Evolutionary conservation across 345 rosid genomes (phyloP).

Genomic region (Rhizophora apiculata): DNA sequence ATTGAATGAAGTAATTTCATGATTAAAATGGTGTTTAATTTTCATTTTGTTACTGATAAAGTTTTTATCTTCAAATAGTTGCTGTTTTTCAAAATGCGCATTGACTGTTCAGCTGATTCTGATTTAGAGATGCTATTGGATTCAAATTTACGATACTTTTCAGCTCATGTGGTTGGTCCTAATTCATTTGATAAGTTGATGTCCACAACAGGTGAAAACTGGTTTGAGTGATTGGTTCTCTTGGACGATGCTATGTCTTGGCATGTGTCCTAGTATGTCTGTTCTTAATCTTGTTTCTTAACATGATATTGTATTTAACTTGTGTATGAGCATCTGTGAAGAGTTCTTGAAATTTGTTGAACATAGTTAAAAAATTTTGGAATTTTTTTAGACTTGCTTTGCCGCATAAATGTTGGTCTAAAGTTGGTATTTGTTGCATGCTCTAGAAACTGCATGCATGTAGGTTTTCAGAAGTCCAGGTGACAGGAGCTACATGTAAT

Average conservation of each 20-base stretch:
- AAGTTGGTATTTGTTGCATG: neutral
- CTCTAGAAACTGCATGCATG: neutral
- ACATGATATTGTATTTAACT: neutral
- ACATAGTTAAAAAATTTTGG: neutral
- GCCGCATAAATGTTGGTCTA: neutral
- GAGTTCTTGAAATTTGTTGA: neutral
- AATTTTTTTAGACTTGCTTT: neutral
- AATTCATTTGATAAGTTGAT: neutral
- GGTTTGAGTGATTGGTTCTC: slow-evolving; percentile 1
- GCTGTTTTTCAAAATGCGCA: neutral
- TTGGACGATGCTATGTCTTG: neutral
- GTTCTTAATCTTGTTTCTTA: neutral
- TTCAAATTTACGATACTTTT: slow-evolving; percentile 4
- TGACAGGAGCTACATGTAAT: neutral
- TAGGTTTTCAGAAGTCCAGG: neutral
- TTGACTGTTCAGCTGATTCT: slow-evolving; percentile 19
- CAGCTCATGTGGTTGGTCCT: neutral
- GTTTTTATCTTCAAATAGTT: slow-evolving; percentile 5
- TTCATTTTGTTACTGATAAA: neutral
- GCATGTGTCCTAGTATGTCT: neutral
- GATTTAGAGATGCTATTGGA: neutral
- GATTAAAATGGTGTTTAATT: slow-evolving; percentile 14
- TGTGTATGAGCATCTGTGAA: neutral
- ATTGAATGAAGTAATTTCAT: slow-evolving; percentile 9
- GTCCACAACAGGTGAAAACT: neutral